Evolutionary conservation across 345 rosid species (phyloP), one percentile per base, ranked within the genome.

Genomic region (Physaria fendleri): DNA sequence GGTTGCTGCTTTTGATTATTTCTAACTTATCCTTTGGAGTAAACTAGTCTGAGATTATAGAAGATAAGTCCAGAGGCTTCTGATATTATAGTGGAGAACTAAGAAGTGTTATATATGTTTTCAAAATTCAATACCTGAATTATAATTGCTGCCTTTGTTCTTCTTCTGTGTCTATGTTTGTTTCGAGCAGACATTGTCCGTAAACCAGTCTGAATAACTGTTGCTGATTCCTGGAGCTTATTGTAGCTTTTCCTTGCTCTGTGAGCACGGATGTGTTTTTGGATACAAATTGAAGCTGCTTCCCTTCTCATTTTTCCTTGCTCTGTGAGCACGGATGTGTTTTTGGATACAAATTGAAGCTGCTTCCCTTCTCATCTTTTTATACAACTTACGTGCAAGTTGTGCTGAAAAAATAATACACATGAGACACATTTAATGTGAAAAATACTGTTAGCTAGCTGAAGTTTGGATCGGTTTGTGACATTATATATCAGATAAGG

Each of bases 171-270:
- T 69, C 81, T 71, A 53, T 66, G 71, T 59, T 73, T 74, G 67
- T 78, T 73, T 25, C 79, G 73, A 8, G 87, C 85, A 37, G 79
- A 78, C 86, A 79, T 70, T 35, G 88, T 71, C 45, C 82, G 63
- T 45, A 85, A 56, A 54, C 87, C 85, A 16, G 83, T 79, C 48
- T 85, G 94, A 47, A 85, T 71, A 13, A 56, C 53, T 52, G 64
- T 56, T 42, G 89, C 77, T 30, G 87, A 73, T 16, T 48, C 64
- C 57, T 77, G 74, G 20, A 80, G 73, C 15, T 60, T 67, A 25
- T 35, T 71, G 73, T 80, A 85, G 58, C 47, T 27, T 30, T 43
- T 70, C 65, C 84, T 74, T 55, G 79, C 78, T 57, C 16, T 62
- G 46, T 71, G 74, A 44, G 73, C 70, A 46, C 82, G 84, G 6